Evolutionary conservation across 345 rosid genomes (phyloP), one percentile per base, ranked within the genome.

Genomic region (Lagerstroemia speciosa): DNA sequence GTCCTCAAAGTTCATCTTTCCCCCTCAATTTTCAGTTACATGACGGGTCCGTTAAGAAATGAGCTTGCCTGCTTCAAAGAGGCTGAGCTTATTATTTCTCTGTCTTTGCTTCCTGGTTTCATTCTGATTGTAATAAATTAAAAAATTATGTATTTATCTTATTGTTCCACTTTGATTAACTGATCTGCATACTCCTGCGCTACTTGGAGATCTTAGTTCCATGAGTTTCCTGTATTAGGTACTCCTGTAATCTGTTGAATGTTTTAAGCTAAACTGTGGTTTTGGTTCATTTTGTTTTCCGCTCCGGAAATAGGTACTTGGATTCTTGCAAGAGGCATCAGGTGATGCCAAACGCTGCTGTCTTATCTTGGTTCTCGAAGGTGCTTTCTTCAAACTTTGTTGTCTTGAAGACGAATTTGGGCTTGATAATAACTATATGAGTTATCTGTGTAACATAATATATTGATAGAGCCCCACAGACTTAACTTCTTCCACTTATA

Each of bases 361-460:
- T 80, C 17, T 15, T 75, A 29, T 77, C 83, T 11, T 85, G 83
- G 78, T 75, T 85, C 71, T 71, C 69, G 2, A 72, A 85, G 89
- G 89, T 84, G 16, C 38, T 22, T 43, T 10, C 29, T 37, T 48
- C 29, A 27, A n/a, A 19, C 22, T 55, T 30, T 43, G 29, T 58
- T 52, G 2, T 15, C n/a, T 46, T 20, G 43, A 69, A 62, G 37
- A 64, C 29, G 34, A 58, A 58, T 27, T 58, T 27, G 29, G 60
- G 15, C 8, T 53, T 5, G 0, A 22, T 52, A 4, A 22, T 52
- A 48, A 20, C 2, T 29, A 58, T 26, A 29, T 62, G 34, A 31
- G 37, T 29, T 11, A 62, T 14, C n/a, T 31, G 37, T 55, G n/a
- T 32, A 34, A 57, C 10, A 17, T 48, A 16, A 19, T 17, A 48